Conservation (phyloP, 108 stramenopile species). For the Chaetoceros muelleri region DNA sequence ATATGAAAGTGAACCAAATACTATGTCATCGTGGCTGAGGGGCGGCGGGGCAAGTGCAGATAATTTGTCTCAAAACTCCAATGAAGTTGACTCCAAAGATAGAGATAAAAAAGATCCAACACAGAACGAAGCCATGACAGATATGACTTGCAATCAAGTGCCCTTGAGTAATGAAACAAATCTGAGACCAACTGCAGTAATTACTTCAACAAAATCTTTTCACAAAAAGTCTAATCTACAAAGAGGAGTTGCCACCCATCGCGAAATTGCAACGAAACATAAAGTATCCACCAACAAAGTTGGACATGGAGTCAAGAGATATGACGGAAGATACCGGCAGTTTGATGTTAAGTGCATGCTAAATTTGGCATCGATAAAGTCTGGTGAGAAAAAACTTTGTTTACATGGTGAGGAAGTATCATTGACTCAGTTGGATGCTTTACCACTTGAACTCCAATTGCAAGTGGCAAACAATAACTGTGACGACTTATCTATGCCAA, state of each 20-base stretch:
- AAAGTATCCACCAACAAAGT: background rate
- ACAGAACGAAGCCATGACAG: background rate
- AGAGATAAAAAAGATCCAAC: background rate
- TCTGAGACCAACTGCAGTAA: background rate
- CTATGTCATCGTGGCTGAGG: too few species aligned
- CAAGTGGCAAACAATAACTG: slow-evolving; percentile 62
- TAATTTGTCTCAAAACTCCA: slow-evolving; percentile 12
- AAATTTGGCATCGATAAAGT: slow-evolving; percentile 48
- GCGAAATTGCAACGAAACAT: background rate
- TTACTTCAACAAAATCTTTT: background rate
- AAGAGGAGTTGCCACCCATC: background rate
- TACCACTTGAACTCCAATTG: slow-evolving; percentile 63
- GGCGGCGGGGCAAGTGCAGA: slow-evolving; percentile 4
- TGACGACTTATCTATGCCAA: too few species aligned
- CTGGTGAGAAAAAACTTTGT: slow-evolving; percentile 28
- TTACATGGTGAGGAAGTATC: slow-evolving; percentile 15
- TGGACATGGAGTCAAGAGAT: background rate
- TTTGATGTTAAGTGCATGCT: slow-evolving; percentile 60
- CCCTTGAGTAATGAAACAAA: background rate
- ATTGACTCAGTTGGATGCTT: slow-evolving; percentile 39
- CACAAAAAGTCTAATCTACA: background rate
- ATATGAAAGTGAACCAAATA: background rate
- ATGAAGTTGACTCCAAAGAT: background rate
- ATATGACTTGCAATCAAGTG: too few species aligned
- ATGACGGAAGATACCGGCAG: slow-evolving; percentile 16